Evolutionary conservation across 1,139 yeast genomes (phyloP).

Genomic region (Groenewaldozyma auringiensis): DNA sequence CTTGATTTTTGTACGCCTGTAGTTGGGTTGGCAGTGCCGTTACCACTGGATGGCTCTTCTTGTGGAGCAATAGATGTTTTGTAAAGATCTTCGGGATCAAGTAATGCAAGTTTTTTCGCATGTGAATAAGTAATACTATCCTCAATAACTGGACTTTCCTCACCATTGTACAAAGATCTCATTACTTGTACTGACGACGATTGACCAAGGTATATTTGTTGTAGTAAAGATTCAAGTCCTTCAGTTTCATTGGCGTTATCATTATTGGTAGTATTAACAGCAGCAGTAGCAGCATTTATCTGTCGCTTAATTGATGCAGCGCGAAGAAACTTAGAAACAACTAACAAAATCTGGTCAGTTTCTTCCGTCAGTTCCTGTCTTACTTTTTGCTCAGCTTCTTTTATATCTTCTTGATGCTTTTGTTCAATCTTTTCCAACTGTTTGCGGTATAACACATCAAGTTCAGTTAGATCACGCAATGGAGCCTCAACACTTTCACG

Average conservation of each 20-base stretch:
- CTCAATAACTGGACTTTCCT: constrained; percentile 22
- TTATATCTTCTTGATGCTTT: constrained; percentile 10
- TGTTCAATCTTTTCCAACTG: constrained; percentile 14
- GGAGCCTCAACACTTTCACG: constrained; percentile 33
- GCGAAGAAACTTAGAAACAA: constrained; percentile 28
- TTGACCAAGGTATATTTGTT: constrained; percentile 29
- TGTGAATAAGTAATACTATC: constrained; percentile 20
- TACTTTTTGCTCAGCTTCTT: constrained; percentile 5
- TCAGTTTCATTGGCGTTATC: constrained; percentile 16
- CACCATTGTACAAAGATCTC: constrained; percentile 25
- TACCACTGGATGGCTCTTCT: no score
- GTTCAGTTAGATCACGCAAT: constrained; percentile 30
- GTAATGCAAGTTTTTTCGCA: constrained; percentile 20
- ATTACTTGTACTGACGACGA: constrained; percentile 29
- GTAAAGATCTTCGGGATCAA: constrained; percentile 19
- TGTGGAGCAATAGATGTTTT: constrained; percentile 7
- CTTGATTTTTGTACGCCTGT: constrained; percentile 9
- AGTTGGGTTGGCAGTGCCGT: constrained; percentile 10
- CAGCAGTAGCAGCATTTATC: constrained; percentile 18
- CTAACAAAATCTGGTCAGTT: constrained; percentile 19
- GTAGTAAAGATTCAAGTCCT: constrained; percentile 30
- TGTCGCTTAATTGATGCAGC: constrained; percentile 31
- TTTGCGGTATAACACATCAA: constrained; percentile 23
- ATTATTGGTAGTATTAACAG: constrained; percentile 4
- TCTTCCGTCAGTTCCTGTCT: constrained; percentile 10